These are phyloP conservation scores for Globisporangium abappressorium DNA, from an alignment of 352 stramenopile genomes.

Conservation along the genomic window DNA sequence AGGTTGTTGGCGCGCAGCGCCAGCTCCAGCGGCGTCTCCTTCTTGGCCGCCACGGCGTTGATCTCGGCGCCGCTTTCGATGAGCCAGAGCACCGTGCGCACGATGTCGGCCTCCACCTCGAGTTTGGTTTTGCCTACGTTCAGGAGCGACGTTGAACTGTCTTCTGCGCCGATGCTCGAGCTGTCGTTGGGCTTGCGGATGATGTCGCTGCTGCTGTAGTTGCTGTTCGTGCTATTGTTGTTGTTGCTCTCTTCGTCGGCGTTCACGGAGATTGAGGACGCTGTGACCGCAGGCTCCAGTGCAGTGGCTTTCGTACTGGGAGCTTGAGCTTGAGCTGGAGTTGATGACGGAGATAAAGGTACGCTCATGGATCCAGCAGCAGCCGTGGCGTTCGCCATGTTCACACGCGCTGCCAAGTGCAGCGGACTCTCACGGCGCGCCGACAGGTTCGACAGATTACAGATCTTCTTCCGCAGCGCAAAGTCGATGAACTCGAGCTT, in stretches of 20 bases:
- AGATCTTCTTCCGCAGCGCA: conserved; percentile 37
- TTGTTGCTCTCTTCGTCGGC: conserved; percentile 26
- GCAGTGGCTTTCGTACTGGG: conserved; percentile 11
- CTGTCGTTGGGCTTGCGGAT: conserved; percentile 3
- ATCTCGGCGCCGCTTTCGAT: conserved; percentile 70
- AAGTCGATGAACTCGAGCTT: conserved; percentile 72
- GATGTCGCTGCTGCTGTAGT: conserved; percentile 23
- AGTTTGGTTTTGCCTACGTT: conserved; percentile 32
- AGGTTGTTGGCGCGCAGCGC: conserved; percentile 48
- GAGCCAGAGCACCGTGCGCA: conserved; percentile 70
- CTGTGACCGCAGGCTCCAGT: conserved; percentile 29
- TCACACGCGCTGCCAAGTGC: conserved; percentile 53
- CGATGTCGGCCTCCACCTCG: conserved; percentile 47
- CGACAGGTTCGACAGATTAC: conserved; percentile 30
- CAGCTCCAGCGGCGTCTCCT: conserved; percentile 59
- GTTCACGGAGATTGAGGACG: conserved; percentile 30
- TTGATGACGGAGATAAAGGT: not conserved
- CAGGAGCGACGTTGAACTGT: conserved; percentile 4
- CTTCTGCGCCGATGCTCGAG: not conserved
- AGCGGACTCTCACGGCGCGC: conserved; percentile 48
- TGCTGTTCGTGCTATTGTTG: conserved; percentile 17
- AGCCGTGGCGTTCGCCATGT: not conserved
- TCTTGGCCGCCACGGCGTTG: conserved; percentile 43
- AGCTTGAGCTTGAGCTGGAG: not conserved
- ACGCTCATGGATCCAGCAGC: not conserved